Evolutionary conservation across 163 green algal genomes (phyloP), one percentile per base, ranked within the genome.

Genomic region (Scenedesmus sp.): DNA sequence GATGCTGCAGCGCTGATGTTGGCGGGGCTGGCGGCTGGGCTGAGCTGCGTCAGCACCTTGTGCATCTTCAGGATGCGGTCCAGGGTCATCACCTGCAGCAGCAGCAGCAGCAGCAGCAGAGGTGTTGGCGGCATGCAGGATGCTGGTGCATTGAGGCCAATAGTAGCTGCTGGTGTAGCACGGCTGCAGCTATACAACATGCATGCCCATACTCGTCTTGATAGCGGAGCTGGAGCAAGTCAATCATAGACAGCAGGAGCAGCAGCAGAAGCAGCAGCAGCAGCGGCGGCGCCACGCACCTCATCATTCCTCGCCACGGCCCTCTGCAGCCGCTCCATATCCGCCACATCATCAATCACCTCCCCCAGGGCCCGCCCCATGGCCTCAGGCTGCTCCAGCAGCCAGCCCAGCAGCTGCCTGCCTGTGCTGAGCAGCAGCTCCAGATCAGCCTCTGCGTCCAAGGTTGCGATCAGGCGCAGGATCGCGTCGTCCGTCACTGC

Each of bases 51-150:
- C 52, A 92, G 60, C 3, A 88, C 81, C 46, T 82, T 82, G 52
- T 55, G 74, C 81, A 92, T 73, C 0, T 85, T 20, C 12, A 62
- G 46, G 83, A 92, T 92, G 15, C 88, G 60, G 34, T 88, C 79
- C 7, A 83, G 46, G 1, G 88, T 92, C 88, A 92, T 87, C 46
- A 92, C 79, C 88, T 92, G 59, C 16, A 84, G 18, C 62, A 82
- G 73, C 18, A 82, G 20, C 20, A 54, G 23, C 12, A 9, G 18
- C 18, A 46, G 34, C 34, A 46, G 34, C 34, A 46, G 34, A 46
- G 34, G 34, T 10, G 87, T 56, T 60, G 87, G 82, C 34, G 4
- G 8, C 13, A 46, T 46, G 34, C 34, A 46, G 34, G 34, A 46
- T 46, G 34, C 34, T 46, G 34, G 34, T 46, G 34, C 34, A 46